Evolutionary conservation across 306 rosid species (phyloP).

Genomic region (Gleditsia sinensis): DNA sequence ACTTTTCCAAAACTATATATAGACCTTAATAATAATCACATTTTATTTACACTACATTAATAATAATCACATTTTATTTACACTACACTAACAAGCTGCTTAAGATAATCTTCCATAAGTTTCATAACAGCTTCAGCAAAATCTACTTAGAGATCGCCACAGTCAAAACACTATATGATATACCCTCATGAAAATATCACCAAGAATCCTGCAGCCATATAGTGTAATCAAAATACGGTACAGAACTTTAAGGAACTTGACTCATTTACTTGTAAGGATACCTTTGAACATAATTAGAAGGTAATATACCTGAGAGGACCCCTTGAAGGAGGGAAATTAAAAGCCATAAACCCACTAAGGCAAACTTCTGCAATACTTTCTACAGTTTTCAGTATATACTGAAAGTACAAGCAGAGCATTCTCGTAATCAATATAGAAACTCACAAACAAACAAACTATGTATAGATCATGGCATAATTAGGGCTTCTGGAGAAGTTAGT

Average conservation of each 20-base stretch:
- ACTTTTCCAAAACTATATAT: too few relatives aligned
- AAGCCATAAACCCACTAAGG: conserved; percentile 81
- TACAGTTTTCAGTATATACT: conserved; percentile 83
- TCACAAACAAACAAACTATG: conserved; percentile 8
- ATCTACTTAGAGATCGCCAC: conserved; percentile 67
- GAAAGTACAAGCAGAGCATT: conserved; percentile 34
- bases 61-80: conserved; percentile 40
- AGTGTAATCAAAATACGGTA: not conserved
- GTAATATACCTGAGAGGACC: conserved; percentile 80
- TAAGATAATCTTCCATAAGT: conserved; percentile 6
- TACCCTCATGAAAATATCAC: conserved; percentile 79
- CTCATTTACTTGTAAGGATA: not conserved
- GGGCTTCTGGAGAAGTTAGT: conserved; percentile 15
- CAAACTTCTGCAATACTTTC: conserved; percentile 62
- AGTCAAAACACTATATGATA: conserved; percentile 88
- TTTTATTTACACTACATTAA: too few relatives aligned
- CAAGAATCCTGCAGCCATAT: conserved; percentile 54
- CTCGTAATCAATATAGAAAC: conserved; percentile 23
- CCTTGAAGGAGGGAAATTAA: conserved; percentile 68
- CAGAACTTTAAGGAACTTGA: not conserved
- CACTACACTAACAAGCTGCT: conserved; percentile 36
- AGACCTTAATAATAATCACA: too few relatives aligned
- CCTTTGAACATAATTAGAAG: not conserved
- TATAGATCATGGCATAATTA: not conserved
- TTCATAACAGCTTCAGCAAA: conserved; percentile 66